Base-by-base conservation (phyloP, 257 asterid genomes). In the Fraxinus excelsior region DNA sequence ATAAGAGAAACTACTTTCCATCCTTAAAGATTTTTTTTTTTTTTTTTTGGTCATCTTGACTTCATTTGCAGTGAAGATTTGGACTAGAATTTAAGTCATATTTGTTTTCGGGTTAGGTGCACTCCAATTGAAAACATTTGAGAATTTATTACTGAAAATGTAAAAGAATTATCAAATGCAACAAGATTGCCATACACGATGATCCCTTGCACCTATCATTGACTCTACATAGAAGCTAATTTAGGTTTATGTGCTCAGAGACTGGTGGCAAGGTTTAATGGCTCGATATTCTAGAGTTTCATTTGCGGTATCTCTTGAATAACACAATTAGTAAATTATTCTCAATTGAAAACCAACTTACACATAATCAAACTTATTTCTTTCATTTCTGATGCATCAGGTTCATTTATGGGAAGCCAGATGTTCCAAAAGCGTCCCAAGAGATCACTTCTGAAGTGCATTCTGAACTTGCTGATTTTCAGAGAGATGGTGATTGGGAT, bases 351-450 rank as follows among this genome's bases (percentile, higher is more conserved):
- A 76, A 8, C 37, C 28, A 3, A 32, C 44, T 51, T 29, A 32
- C 51, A 51, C 51, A 69, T 72, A 42, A 77, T 51, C 68, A 56
- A 77, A 64, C 67, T 44, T 49, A 34, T 32, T 35, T 79, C 71
- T 74, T 73, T 80, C 76, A 51, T 62, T 70, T 73, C 58, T 85
- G 74, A 56, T 71, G 62, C 83, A 37, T 72, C 85, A 95, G 98
- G 99, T 93, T 89, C 89, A 90, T 95, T 44, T 93, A 95, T 67
- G 99, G 99, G 87, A 93, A 85, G 82, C 98, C 99, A 66, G 91
- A 90, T 87, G 97, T 93, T 80, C 99, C 99, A 6, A 88, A 85
- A 84, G 93, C 98, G 74, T 91, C 97, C 34, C 82, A 71, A 12
- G 93, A 95, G 85, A 86, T 88, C 77, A 75, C 89, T 13, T 80